Base-by-base conservation (phyloP, 768 basidiomycete genomes). In the Scleroderma bovista region DNA sequence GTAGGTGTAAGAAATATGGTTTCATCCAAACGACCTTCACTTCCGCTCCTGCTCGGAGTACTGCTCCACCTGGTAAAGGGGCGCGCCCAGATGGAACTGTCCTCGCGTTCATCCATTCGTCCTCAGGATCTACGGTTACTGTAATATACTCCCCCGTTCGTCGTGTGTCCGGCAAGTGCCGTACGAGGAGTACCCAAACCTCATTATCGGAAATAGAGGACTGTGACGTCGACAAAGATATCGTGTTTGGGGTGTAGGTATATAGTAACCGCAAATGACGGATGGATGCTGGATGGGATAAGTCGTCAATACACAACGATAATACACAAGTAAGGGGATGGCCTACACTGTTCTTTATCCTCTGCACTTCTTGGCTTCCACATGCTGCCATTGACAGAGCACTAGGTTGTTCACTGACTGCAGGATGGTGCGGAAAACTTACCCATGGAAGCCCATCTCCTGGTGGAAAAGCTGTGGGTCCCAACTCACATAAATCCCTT, bases 401-500 rank as follows among this genome's bases (percentile, higher is more conserved):
- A 31, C 15, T n/a, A 41, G n/a, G 13, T 48, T n/a, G 32, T 5
- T 24, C 15, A n/a, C 16, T 31, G 19, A 29, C 8, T n/a, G 10
- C 29, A 41, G 3, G 26, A 20, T 10, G 17, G 10, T 24, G 17
- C 8, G 34, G 13, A 15, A 36, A 50, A 63, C 77, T 42, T 49
- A 88, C 92, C 86, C 85, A 51, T 95, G 91, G 53, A 89, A 79
- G 15, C 58, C 69, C 22, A 80, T 55, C 2, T 54, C 53, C 24
- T 73, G 66, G 3, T 69, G 55, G 69, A 90, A 87, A 2, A 79
- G 70, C 0, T 44, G 55, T 0, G 93, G 89, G 63, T 93, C 76
- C 95, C 95, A 98, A 61, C 87, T 95, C 32, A 88, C 62, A 66
- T 93, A 92, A 34, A 95, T 66, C 2, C 86, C 80, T 32, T 90